Conservation (phyloP, 495 filamentous ascomycete genomes). For the Hapsidospora chrysogenum region DNA sequence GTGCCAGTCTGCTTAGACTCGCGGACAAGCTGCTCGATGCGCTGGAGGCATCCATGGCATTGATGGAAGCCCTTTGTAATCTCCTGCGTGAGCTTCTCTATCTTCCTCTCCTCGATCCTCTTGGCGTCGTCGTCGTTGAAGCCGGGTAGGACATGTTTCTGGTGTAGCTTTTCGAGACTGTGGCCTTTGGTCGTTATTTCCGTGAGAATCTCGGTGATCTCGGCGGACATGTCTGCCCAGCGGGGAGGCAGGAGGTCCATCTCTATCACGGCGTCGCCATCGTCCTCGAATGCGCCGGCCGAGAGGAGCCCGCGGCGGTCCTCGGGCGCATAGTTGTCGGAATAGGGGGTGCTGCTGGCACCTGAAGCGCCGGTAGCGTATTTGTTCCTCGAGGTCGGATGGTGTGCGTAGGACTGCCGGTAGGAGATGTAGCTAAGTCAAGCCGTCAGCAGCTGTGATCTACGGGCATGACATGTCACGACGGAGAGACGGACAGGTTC, state of each 20-base stretch:
- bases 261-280: constrained; percentile 88
- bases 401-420: constrained; percentile 92
- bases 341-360: constrained; percentile 36
- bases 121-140: constrained; percentile 91
- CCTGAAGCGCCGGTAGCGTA: constrained; percentile 41
- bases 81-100: constrained; percentile 76
- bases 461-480: neutral
- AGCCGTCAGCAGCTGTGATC: neutral
- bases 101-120: constrained; percentile 66
- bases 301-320: constrained; percentile 84
- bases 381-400: constrained; percentile 70
- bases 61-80: constrained; percentile 80
- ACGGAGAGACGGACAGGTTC: constrained; percentile 62
- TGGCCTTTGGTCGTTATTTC: constrained; percentile 69
- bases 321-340: constrained; percentile 27
- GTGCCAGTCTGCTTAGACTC: constrained; percentile 50
- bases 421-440: constrained; percentile 81
- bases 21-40: constrained; percentile 68
- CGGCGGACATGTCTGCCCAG: constrained; percentile 90
- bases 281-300: constrained; percentile 59
- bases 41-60: constrained; percentile 75
- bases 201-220: constrained; percentile 69
- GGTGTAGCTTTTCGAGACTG: constrained; percentile 78
- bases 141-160: constrained; percentile 90
- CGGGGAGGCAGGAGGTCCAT: constrained; percentile 93